Evolutionary conservation across 768 basidiomycete genomes (phyloP), one percentile per base, ranked within the genome.

Genomic region (Terana coerulea): DNA sequence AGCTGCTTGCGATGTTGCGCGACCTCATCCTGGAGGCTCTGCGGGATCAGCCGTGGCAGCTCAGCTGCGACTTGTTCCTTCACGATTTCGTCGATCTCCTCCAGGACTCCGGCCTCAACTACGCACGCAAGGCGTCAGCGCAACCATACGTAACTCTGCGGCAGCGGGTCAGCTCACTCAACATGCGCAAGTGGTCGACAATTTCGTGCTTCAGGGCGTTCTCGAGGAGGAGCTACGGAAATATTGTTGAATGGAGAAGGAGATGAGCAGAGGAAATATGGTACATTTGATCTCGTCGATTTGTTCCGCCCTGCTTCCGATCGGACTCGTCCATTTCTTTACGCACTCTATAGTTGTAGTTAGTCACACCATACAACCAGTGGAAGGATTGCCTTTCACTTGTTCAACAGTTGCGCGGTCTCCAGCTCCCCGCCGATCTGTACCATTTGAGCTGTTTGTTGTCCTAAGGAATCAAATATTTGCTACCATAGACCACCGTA

Each of bases 11-110:
- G 73, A 51, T 76, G 73, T n/a, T 63, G 55, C 6, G 64, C 66
- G 1, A 84, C 64, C 52, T 81, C 74, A 5, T 74, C 66, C 53
- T 78, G 78, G n/a, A 79, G 64, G 6, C 73, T 65, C 36, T 72
- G 61, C 2, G 81, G 75, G 5, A 82, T 74, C 51, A 78, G 69
- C 1, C 54, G 56, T 35, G 73, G 71, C 49, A 86, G 67, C 53
- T 75, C 74, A 46, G 66, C 61, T 0, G 72, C 69, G 2, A 86
- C 79, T 54, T 79, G 71, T 29, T 76, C 72, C 40, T 72, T 59
- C 8, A 85, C 79, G 17, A 80, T 64, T 35, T 69, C 64, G 36
- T 80, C 78, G 37, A 84, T 75, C 41, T 77, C 70, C 10, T 67
- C 61, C 9, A 72, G 66, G 33, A 83, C 71, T 43, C 75, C 75